Base-by-base conservation (phyloP, 2,329 filamentous ascomycete species). In the Exserohilum turcica region DNA sequence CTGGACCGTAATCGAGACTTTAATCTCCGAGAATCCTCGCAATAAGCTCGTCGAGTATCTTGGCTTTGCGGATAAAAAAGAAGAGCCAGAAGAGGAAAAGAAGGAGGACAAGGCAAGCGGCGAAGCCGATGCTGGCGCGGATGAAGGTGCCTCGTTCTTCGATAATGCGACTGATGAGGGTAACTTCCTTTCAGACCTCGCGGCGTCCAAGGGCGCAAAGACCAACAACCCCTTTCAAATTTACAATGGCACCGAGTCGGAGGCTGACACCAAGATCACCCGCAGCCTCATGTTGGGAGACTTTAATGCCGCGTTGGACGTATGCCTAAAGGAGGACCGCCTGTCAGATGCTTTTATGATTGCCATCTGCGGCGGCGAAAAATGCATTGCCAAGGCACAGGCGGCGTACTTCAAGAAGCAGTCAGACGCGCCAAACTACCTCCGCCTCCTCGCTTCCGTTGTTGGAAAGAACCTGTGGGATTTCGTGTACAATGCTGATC, bases 401-500 rank as follows among this genome's bases (percentile, higher is more conserved):
- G 84, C 89, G 56, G 87, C 92, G 10, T 99, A 99, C 72, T 86
- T 99, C 59, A 88, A 91, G 52, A 88, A 89, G 67, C 91, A 92
- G 75, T 83, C 85, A 6, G 87, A 88, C 53, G 87, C 88, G 24
- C 93, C 95, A 1, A 97, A 93, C 76, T 99, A 99, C 70, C 80
- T 97, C 51, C 88, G 95, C 37, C 82, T 99, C 7, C 82, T 99
- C 48, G 88, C 90, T 45, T 96, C 93, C 5, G 91, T 99, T 45
- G 92, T 96, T 52, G 87, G 90, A 57, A 97, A 97, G 81, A 97
- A 99, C 69, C 82, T 99, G 1, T 97, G 93, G 94, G 94, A 99
- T 77, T 84, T 97, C 39, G 94, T 97, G 6, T 91, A 97, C 77
- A 99, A 99, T 68, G 94, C 93, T 6, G 90, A 97, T 68, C 79